Evolutionary conservation across 495 filamentous ascomycete genomes (phyloP).

Genomic region (Talaromyces adpressus): DNA sequence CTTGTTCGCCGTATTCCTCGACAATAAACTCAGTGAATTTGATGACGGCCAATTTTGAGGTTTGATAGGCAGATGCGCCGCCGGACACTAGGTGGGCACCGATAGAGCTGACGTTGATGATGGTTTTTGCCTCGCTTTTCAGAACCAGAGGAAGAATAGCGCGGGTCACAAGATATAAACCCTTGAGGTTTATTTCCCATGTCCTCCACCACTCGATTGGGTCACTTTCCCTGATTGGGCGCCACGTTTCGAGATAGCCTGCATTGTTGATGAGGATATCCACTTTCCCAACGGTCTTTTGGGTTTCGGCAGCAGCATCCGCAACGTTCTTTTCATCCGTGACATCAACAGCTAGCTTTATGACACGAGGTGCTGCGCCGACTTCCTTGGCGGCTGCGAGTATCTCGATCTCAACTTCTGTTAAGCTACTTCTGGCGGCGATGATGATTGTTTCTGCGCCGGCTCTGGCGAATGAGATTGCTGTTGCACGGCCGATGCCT

Average conservation of each 20-base stretch:
- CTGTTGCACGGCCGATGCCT: constrained; percentile 39
- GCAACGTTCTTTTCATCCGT: constrained; percentile 27
- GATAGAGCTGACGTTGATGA: constrained; percentile 38
- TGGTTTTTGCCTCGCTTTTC: constrained; percentile 35
- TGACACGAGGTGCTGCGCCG: constrained; percentile 30
- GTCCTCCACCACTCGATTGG: constrained; percentile 37
- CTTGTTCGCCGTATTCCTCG: constrained; percentile 32
- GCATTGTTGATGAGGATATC: constrained; percentile 54
- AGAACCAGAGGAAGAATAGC: constrained; percentile 40
- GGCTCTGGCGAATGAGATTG: constrained; percentile 36
- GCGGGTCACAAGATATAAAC: constrained; percentile 33
- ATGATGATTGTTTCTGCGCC: constrained; percentile 39
- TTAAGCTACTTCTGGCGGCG: constrained; percentile 35
- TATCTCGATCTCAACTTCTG: constrained; percentile 26
- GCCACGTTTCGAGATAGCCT: constrained; percentile 28
- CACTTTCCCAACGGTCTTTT: constrained; percentile 25
- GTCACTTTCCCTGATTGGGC: constrained; percentile 32
- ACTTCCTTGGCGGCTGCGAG: constrained; percentile 26
- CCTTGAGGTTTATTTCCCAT: constrained; percentile 40
- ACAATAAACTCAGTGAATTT: constrained; percentile 37
- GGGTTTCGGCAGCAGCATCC: constrained; percentile 19
- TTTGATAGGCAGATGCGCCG: constrained; percentile 33
- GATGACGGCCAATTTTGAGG: constrained; percentile 41
- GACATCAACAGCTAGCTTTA: constrained; percentile 37
- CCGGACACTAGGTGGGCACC: constrained; percentile 27